Evolutionary conservation across 768 basidiomycete genomes (phyloP).

Genomic region (Nidula microcarpa): DNA sequence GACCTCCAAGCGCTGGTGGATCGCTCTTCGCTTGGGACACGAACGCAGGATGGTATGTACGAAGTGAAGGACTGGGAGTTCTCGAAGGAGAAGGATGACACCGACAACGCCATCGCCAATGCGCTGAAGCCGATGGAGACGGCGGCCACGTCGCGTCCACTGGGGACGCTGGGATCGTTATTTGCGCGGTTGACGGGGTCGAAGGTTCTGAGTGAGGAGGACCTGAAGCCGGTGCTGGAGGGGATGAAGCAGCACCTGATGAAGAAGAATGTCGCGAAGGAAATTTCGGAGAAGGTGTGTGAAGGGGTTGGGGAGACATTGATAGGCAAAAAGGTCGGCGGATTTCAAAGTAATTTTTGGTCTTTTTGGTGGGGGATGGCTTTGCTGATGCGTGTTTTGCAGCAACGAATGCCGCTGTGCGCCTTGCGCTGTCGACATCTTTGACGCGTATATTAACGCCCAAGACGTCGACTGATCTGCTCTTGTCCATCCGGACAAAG

Average conservation of each 20-base stretch:
- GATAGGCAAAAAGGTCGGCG: constrained; percentile 86
- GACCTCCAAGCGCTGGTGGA: constrained; percentile 67
- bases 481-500: constrained; percentile 91
- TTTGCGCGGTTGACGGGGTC: constrained; percentile 85
- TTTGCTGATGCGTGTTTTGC: constrained; percentile 5
- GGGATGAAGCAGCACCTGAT: constrained; percentile 98
- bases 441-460: constrained; percentile 94
- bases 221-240: constrained; percentile 83
- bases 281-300: constrained; percentile 92
- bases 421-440: constrained; percentile 76
- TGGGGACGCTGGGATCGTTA: constrained; percentile 70
- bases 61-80: constrained; percentile 83
- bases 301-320: constrained; percentile 90
- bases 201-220: constrained; percentile 76
- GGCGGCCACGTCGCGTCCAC: constrained; percentile 35
- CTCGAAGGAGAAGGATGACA: constrained; percentile 32
- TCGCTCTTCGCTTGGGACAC: constrained; percentile 69
- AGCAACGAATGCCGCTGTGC: constrained; percentile 86
- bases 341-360: constrained; percentile 72
- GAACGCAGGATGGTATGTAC: constrained; percentile 66
- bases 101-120: constrained; percentile 53
- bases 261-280: constrained; percentile 97
- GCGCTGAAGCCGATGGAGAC: constrained; percentile 47
- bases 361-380: constrained; percentile 1
- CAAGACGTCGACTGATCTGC: constrained; percentile 93